Evolutionary conservation across 1,284 basidiomycete species (phyloP).

Genomic region (Porogramme epimiltina): DNA sequence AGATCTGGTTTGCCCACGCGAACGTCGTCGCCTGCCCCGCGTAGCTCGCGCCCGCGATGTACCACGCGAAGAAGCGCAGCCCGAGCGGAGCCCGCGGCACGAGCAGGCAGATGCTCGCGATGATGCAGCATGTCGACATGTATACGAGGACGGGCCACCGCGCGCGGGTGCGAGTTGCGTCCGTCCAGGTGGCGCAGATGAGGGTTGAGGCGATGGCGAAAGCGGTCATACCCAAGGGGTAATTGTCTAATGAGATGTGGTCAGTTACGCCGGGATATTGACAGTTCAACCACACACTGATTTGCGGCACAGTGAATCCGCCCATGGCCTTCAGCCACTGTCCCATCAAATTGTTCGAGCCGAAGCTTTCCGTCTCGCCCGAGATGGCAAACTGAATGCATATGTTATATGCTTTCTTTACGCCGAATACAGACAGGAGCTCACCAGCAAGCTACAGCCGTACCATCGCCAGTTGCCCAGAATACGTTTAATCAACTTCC

Average conservation of each 20-base stretch:
- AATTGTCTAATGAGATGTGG: constrained; percentile 48
- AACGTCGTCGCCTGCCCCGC: constrained; percentile 72
- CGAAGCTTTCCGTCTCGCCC: constrained; percentile 71
- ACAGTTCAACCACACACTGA: constrained; percentile 35
- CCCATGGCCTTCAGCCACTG: constrained; percentile 71
- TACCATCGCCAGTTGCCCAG: constrained; percentile 73
- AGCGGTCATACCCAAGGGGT: constrained; percentile 66
- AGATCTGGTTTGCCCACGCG: constrained; percentile 75
- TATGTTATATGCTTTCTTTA: too few relatives aligned
- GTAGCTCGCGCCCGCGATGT: constrained; percentile 64
- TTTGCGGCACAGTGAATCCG: constrained; percentile 62
- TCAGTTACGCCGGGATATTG: not conserved
- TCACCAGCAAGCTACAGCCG: constrained; percentile 61
- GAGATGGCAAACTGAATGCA: constrained; percentile 56
- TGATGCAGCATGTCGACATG: constrained; percentile 56
- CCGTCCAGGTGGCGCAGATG: constrained; percentile 64
- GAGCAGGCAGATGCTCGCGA: constrained; percentile 58
- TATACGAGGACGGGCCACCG: constrained; percentile 69
- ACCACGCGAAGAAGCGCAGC: constrained; percentile 70
- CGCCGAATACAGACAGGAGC: constrained; percentile 24
- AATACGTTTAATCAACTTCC: constrained; percentile 51
- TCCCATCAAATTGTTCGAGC: constrained; percentile 76
- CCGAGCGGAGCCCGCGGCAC: constrained; percentile 57
- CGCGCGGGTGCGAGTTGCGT: constrained; percentile 44
- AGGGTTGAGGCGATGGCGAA: constrained; percentile 66